These are phyloP conservation scores for Apophysomyces ossiformis DNA, from an alignment of 371 early-diverging fungal genomes.

Conservation along the genomic window DNA sequence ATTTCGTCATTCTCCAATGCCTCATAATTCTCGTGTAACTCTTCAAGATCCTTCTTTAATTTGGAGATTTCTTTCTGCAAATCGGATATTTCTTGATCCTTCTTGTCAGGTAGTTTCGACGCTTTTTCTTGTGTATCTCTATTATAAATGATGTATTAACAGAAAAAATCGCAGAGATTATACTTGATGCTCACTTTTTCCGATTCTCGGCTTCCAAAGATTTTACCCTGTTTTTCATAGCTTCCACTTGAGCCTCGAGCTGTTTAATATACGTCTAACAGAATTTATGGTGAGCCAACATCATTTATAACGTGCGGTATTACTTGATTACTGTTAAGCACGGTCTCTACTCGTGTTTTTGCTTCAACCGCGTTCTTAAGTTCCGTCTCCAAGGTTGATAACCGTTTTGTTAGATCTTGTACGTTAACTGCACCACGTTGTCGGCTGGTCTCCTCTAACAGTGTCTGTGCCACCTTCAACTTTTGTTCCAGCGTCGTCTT, in stretches of 20 bases:
- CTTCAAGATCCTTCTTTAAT: neutral
- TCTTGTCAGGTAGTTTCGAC: neutral
- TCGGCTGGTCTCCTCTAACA: neutral
- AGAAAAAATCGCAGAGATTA: neutral
- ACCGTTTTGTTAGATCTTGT: neutral
- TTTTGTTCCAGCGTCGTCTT: neutral
- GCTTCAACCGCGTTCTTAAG: neutral
- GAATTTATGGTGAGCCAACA: neutral
- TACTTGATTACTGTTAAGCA: neutral
- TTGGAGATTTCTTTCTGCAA: neutral
- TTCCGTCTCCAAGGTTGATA: neutral
- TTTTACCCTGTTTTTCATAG: neutral
- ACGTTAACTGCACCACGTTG: neutral
- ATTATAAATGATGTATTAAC: neutral
- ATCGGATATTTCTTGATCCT: neutral
- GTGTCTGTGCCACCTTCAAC: neutral
- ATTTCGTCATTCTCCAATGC: slow-evolving; percentile 1
- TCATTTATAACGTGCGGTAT: neutral
- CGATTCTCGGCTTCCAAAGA: neutral
- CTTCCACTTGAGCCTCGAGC: neutral
- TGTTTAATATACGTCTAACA: slow-evolving; percentile 1
- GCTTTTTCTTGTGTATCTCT: neutral
- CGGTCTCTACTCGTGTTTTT: neutral
- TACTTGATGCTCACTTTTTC: neutral
- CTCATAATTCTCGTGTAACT: neutral